Conservation (phyloP, 768 basidiomycete species). For the Fibroporia radiculosa region DNA sequence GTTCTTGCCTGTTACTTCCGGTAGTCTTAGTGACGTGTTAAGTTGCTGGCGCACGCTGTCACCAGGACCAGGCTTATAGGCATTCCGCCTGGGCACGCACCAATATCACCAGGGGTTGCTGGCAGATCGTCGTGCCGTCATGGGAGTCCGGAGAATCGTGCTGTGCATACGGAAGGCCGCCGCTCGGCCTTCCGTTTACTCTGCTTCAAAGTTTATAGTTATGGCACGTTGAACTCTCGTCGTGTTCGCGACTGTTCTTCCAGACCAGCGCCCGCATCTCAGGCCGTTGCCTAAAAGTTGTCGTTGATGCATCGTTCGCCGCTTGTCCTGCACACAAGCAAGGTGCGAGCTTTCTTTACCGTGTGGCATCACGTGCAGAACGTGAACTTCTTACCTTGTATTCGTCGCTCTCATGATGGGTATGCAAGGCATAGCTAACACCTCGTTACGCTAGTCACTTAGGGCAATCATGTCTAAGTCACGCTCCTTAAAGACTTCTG, state of each 20-base stretch:
- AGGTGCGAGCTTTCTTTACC: conserved; percentile 2
- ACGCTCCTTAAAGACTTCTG: conserved; percentile 26
- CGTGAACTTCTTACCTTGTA: background rate
- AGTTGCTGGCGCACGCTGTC: no score
- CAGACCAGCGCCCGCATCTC: background rate
- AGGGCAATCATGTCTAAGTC: conserved; percentile 15
- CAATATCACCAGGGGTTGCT: no score
- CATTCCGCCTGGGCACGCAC: no score
- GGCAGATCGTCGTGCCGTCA: conserved; percentile 2
- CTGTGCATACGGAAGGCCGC: conserved; percentile 4
- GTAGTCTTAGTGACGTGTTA: no score
- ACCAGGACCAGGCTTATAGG: no score
- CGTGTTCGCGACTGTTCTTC: background rate
- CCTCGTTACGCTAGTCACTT: conserved; percentile 7
- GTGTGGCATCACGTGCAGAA: background rate
- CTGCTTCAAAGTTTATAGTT: background rate
- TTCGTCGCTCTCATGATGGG: background rate
- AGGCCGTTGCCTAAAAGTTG: background rate
- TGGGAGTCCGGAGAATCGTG: background rate
- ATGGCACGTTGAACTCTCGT: background rate
- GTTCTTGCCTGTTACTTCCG: no score
- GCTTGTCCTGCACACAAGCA: background rate
- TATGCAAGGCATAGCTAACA: background rate
- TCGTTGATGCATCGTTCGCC: conserved; percentile 1
- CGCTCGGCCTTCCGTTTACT: conserved; percentile 3